Evolutionary conservation across 768 basidiomycete genomes (phyloP).

Genomic region (Cystofilobasidium macerans): DNA sequence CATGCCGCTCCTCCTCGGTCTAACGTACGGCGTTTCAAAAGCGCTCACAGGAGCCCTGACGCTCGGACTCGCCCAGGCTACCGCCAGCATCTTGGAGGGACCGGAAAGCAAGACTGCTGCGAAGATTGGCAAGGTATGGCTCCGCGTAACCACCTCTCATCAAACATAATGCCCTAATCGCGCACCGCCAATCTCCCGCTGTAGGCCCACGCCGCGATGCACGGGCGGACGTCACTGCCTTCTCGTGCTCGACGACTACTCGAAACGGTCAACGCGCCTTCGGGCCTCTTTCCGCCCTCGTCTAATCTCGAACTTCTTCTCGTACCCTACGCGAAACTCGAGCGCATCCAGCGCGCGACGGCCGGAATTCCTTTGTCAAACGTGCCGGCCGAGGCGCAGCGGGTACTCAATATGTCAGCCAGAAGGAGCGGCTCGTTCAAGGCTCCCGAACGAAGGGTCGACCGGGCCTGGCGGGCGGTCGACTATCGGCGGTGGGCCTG

Average conservation of each 20-base stretch:
- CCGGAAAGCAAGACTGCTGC: neutral
- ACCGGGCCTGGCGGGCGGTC: neutral
- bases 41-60: neutral
- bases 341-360: neutral
- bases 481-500: neutral
- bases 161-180: no score
- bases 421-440: neutral
- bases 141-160: no score
- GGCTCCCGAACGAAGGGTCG: neutral
- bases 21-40: neutral
- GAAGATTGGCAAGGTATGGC: neutral
- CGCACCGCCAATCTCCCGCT: no score
- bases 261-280: neutral
- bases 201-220: neutral
- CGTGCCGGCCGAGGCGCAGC: neutral
- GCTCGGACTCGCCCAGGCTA: neutral
- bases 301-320: neutral
- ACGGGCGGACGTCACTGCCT: neutral
- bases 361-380: neutral
- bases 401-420: neutral
- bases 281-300: neutral
- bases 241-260: neutral
- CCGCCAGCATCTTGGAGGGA: neutral
- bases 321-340: neutral
- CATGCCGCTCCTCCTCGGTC: neutral